These are phyloP conservation scores for Lolium multiflorum DNA, from an alignment of 176 grass and related monocot genomes.

Conservation along the genomic window DNA sequence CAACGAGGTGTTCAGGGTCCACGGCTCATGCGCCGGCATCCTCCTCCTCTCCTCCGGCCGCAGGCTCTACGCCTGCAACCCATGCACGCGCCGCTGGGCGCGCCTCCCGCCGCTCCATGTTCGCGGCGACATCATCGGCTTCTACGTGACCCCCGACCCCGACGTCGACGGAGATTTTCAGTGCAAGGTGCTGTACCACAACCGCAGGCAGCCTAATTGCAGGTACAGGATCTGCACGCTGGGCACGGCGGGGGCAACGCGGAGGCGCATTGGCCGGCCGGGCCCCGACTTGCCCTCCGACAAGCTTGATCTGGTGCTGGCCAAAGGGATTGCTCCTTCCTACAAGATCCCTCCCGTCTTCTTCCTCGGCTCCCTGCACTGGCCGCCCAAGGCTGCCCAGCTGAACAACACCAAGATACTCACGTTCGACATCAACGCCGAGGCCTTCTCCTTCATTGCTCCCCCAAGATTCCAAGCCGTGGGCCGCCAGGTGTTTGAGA, in stretches of 20 bases:
- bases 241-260: not conserved
- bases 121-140: not conserved
- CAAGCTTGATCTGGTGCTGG: not conserved
- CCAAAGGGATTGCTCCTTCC: not conserved
- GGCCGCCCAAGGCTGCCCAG: not conserved
- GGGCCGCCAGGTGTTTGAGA: not conserved
- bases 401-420: not conserved
- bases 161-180: not conserved
- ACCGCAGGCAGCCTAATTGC: not conserved
- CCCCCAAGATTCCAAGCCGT: not conserved
- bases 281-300: not conserved
- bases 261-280: not conserved
- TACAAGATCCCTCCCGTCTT: not conserved
- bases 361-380: not conserved
- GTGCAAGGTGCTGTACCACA: not conserved
- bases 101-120: not conserved
- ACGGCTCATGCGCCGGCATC: not conserved
- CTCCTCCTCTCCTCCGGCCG: not conserved
- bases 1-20: not conserved
- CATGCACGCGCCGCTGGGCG: not conserved
- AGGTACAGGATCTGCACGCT: not conserved
- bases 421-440: not conserved
- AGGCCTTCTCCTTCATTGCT: not conserved
- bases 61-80: slow-evolving; percentile 7
- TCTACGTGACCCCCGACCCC: not conserved